These are phyloP conservation scores for Penicillium oxalicum DNA, from an alignment of 2,329 filamentous ascomycete genomes.

Conservation along the genomic window DNA sequence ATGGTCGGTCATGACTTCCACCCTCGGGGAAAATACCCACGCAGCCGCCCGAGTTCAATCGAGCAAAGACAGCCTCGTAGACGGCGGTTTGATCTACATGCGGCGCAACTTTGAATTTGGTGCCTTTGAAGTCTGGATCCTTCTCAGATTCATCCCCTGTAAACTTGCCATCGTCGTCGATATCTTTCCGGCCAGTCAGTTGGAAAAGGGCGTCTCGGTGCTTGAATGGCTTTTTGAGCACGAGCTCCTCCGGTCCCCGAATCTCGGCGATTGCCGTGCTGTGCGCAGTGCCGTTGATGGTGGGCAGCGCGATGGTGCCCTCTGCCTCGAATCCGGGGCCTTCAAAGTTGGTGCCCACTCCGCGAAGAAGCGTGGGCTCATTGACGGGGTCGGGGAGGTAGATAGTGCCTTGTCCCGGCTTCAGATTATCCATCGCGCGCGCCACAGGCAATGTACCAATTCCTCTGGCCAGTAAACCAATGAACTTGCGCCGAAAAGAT, in stretches of 20 bases:
- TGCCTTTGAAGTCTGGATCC: slow-evolving; percentile 62
- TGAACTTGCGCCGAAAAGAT: slow-evolving; percentile 82
- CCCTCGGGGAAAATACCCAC: slow-evolving; percentile 97
- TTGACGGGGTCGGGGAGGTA: slow-evolving; percentile 84
- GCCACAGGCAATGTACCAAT: slow-evolving; percentile 91
- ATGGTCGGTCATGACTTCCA: slow-evolving; percentile 89
- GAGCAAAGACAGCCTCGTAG: slow-evolving; percentile 85
- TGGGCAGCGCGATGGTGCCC: slow-evolving; percentile 81
- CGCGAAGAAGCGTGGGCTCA: slow-evolving; percentile 73
- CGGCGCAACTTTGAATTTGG: slow-evolving; percentile 79
- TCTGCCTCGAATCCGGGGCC: slow-evolving; percentile 64
- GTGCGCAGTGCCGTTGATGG: slow-evolving; percentile 70
- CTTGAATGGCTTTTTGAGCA: slow-evolving; percentile 82
- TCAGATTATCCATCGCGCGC: slow-evolving; percentile 82
- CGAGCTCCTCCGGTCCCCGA: slow-evolving; percentile 69
- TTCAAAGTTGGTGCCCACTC: slow-evolving; percentile 77
- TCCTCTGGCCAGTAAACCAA: slow-evolving; percentile 77
- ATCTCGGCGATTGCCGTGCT: slow-evolving; percentile 82
- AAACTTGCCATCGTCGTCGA: slow-evolving; percentile 61
- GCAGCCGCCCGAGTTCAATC: slow-evolving; percentile 74
- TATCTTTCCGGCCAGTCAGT: slow-evolving; percentile 71
- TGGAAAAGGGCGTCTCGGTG: slow-evolving; percentile 68
- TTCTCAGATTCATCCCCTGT: slow-evolving; percentile 49
- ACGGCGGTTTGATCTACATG: slow-evolving; percentile 92
- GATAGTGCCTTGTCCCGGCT: slow-evolving; percentile 69